Conservation (phyloP, 23 red algal genomes). For the Gracilariopsis chorda region DNA sequence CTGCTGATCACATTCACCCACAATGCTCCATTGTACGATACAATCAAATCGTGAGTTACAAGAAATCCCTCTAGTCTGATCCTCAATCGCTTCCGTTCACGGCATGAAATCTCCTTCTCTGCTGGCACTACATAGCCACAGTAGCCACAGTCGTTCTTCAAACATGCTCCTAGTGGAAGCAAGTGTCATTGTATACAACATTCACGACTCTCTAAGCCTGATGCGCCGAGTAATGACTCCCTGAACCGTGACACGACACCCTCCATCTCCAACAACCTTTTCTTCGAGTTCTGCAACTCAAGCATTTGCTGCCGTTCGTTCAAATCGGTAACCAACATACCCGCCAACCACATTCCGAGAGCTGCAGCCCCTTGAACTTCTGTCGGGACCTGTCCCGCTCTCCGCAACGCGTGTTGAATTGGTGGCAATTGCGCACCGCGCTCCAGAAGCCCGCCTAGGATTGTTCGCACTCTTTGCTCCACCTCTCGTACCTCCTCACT, state of each 20-base stretch:
- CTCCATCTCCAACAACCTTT: constrained; percentile 45
- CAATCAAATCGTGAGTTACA: too few species aligned
- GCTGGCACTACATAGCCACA: too few species aligned
- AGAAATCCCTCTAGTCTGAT: too few species aligned
- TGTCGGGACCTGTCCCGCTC: constrained; percentile 42
- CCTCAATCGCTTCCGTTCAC: too few species aligned
- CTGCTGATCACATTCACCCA: too few species aligned
- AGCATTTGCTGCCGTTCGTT: constrained; percentile 53
- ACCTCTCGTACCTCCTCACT: constrained; percentile 23
- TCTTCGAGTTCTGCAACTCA: constrained; percentile 27
- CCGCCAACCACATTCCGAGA: constrained; percentile 64
- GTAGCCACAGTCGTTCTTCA: too few species aligned
- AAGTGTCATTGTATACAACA: constrained; percentile 39
- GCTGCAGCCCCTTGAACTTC: constrained; percentile 34
- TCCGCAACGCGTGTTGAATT: constrained; percentile 28
- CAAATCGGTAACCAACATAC: constrained; percentile 35
- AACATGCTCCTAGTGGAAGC: too few species aligned
- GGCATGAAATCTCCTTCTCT: too few species aligned
- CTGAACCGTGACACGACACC: constrained; percentile 39
- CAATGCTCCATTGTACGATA: too few species aligned
- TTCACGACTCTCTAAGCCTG: constrained; percentile 16
- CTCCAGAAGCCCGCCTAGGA: background rate
- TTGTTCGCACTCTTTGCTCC: background rate
- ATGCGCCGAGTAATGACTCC: background rate
- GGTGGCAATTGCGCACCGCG: background rate